phyloP scores from a whole-genome alignment of 345 rosid genomes.

The Salix udensis region DNA sequence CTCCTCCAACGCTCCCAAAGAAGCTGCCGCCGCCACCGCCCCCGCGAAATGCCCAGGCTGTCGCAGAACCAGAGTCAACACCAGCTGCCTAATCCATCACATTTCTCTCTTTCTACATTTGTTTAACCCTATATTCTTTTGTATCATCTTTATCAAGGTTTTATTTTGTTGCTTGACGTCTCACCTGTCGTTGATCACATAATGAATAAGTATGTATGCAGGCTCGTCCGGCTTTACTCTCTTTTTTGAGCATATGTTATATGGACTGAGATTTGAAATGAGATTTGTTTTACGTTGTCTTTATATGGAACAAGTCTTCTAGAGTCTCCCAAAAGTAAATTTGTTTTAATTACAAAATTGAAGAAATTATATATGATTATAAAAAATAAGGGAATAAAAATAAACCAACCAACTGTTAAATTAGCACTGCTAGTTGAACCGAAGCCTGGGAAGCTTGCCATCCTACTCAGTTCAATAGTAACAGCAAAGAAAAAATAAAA shows the following conservation, averaged over 20 bases:
- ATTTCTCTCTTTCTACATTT: not conserved
- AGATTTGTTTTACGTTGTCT: not conserved
- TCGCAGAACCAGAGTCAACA: slow-evolving; percentile 30
- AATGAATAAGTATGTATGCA: not conserved
- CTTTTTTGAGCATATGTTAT: not conserved
- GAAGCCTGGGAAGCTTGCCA: not conserved
- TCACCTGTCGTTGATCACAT: not conserved
- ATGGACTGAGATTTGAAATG: slow-evolving; percentile 1
- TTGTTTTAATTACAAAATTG: too few species aligned
- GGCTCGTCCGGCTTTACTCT: not conserved
- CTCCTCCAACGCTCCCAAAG: slow-evolving; percentile 19
- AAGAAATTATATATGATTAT: too few species aligned
- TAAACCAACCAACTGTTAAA: not conserved
- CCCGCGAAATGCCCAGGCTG: slow-evolving; percentile 24
- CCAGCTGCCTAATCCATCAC: slow-evolving; percentile 26
- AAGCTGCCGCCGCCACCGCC: slow-evolving; percentile 27
- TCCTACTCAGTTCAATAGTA: not conserved
- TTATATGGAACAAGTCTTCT: not conserved
- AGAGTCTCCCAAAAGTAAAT: not conserved
- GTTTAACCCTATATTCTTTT: slow-evolving; percentile 16
- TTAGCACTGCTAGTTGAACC: not conserved
- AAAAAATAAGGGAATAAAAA: too few species aligned
- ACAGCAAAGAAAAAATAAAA: not conserved
- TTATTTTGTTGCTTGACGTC: slow-evolving; percentile 1
- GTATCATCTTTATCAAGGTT: slow-evolving; percentile 3